Percentiles rank a stretch among this genome's conserved stretches.
These are phyloP conservation scores for Wickerhamomyces strasburgensis DNA, from an alignment of 805 yeast genomes.

Conservation along the genomic window DNA sequence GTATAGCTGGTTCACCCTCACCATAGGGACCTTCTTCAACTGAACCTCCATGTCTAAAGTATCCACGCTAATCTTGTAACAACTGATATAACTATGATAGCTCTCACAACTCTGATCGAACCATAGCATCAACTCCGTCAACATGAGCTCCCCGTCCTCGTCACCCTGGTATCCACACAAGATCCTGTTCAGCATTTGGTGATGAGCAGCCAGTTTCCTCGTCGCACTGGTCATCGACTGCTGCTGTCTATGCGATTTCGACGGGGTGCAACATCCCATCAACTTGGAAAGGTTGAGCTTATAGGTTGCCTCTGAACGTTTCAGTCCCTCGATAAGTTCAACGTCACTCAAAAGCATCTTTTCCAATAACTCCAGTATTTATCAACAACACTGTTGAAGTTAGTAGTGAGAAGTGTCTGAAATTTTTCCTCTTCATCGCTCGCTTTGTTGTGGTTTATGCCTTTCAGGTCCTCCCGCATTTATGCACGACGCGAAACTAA, in stretches of 20 bases:
- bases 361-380: too few relatives aligned
- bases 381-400: too few relatives aligned
- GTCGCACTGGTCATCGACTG: slow-evolving; percentile 6
- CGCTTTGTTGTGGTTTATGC: too few relatives aligned
- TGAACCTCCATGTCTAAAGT: slow-evolving; percentile 11
- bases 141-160: slow-evolving; percentile 1
- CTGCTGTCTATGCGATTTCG: slow-evolving; percentile 1
- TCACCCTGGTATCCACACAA: not conserved
- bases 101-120: slow-evolving; percentile 7
- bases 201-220: slow-evolving; percentile 15
- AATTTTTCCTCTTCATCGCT: too few relatives aligned
- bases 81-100: slow-evolving; percentile 11
- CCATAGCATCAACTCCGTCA: slow-evolving; percentile 7
- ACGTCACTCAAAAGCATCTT: slow-evolving; percentile 8
- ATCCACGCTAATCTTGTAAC: slow-evolving; percentile 7
- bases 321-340: slow-evolving; percentile 12
- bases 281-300: slow-evolving; percentile 14
- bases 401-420: too few relatives aligned
- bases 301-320: slow-evolving; percentile 15
- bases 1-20: slow-evolving; percentile 11
- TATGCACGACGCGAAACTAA: too few relatives aligned
- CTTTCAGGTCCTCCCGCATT: too few relatives aligned
- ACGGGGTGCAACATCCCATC: slow-evolving; percentile 12
- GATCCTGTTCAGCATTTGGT: slow-evolving; percentile 8
- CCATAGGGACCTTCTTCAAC: slow-evolving; percentile 14